Evolutionary conservation across 225 moss, liverwort and hornwort genomes (phyloP).

Genomic region (Sphagnum contortum): DNA sequence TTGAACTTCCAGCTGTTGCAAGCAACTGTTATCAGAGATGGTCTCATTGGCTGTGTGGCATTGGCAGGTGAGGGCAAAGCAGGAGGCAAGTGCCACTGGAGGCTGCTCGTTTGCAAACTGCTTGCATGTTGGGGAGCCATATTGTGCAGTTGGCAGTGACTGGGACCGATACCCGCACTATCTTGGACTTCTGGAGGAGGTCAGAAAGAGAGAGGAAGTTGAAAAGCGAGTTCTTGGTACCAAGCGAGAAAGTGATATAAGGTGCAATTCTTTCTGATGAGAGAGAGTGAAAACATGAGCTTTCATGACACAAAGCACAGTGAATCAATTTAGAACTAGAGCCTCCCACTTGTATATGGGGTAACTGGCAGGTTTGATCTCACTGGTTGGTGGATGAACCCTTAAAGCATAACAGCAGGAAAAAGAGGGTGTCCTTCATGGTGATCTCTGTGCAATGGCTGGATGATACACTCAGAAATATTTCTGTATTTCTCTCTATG

Average conservation of each 20-base stretch:
- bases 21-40: neutral
- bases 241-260: constrained; percentile 89
- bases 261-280: constrained; percentile 21
- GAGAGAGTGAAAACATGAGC: constrained; percentile 67
- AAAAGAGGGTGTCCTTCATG: too few species aligned
- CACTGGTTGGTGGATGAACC: too few species aligned
- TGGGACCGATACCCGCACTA: constrained; percentile 89
- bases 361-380: too few species aligned
- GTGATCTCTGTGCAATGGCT: too few species aligned
- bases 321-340: constrained; percentile 28
- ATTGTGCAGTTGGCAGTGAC: constrained; percentile 73
- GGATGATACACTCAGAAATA: too few species aligned
- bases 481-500: too few species aligned
- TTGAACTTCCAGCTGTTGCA: too few species aligned
- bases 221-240: constrained; percentile 97
- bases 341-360: too few species aligned
- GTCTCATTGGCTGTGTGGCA: constrained; percentile 1
- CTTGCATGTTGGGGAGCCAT: constrained; percentile 85
- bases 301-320: constrained; percentile 81
- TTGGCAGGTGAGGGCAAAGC: constrained; percentile 50
- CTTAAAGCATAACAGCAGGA: too few species aligned
- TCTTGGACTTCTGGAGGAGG: constrained; percentile 67
- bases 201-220: constrained; percentile 83
- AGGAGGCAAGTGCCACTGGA: constrained; percentile 33
- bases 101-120: constrained; percentile 88